Evolutionary conservation across 805 yeast genomes (phyloP).

Genomic region (Lipomyces japonicus): DNA sequence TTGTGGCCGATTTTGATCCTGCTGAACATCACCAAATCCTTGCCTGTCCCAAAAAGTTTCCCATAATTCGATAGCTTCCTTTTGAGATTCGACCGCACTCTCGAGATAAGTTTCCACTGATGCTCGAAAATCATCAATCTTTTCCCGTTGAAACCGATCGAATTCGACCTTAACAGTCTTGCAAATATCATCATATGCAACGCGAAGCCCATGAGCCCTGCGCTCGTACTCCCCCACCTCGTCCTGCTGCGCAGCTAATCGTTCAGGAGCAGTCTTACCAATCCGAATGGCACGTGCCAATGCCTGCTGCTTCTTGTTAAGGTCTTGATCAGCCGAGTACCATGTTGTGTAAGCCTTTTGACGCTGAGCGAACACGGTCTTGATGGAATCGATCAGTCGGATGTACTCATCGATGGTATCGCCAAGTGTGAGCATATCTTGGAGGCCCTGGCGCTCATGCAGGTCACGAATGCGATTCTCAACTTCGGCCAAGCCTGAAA

Average conservation of each 20-base stretch:
- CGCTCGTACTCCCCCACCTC: constrained; percentile 58
- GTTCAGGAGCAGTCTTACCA: constrained; percentile 58
- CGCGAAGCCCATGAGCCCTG: constrained; percentile 52
- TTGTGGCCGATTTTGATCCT: constrained; percentile 7
- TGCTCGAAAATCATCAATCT: constrained; percentile 78
- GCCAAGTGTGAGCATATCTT: constrained; percentile 82
- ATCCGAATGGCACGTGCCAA: constrained; percentile 47
- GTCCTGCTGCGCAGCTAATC: constrained; percentile 51
- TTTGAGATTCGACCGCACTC: constrained; percentile 86
- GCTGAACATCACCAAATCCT: constrained; percentile 29
- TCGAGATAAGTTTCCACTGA: constrained; percentile 88
- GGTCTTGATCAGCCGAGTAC: constrained; percentile 46
- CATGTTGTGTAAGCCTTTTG: constrained; percentile 51
- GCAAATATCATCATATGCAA: constrained; percentile 60
- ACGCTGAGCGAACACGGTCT: constrained; percentile 70
- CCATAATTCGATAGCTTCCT: constrained; percentile 58
- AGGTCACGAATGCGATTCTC: constrained; percentile 69
- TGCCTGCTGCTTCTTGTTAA: constrained; percentile 46
- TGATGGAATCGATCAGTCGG: constrained; percentile 69
- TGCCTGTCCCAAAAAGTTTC: constrained; percentile 59
- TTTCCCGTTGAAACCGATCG: constrained; percentile 64
- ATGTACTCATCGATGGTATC: constrained; percentile 84
- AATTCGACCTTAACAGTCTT: constrained; percentile 66
- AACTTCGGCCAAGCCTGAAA: constrained; percentile 66
- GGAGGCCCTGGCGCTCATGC: constrained; percentile 71